Base-by-base conservation (phyloP, 1,139 yeast species). In the Suhomyces atakaporum region DNA sequence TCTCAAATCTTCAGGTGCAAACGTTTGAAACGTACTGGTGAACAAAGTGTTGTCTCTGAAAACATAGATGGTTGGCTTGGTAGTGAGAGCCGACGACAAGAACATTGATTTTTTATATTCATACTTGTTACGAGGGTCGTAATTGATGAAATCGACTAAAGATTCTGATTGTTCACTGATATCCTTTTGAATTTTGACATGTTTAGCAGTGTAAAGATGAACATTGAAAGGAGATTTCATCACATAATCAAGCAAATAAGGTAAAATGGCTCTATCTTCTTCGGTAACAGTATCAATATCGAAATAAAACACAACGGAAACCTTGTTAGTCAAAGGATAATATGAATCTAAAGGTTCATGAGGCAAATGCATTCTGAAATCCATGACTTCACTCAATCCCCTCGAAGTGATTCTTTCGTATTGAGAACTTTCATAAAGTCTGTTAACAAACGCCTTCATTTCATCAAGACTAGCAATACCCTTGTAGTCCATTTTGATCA, bases 1-100 rank as follows among this genome's bases (percentile, higher is more conserved):
- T 46, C 90, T 69, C 44, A 77, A 69, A 48, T 83, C 86, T 38
- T 77, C 78, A 2, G 86, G 76, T 0, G 81, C 79, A 57, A 77
- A 77, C 40, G 76, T 77, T 48, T 77, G 84, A 47, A 60, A 81
- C 4, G 81, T 70, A 7, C 65, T 62, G 0, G 84, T 73, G 31
- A 73, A 56, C 38, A 77, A 54, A 5, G 79, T 63, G 38, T 76
- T 73, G 37, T 82, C 83, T 47, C 77, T 80, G 51, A 81, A 73
- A 15, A 81, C 63, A 25, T 79, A 58, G 15, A 84, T 49, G 11
- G 85, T 78, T 2, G 92, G 94, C 33, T 66, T 66, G 6, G 81
- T 65, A 0, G 88, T 70, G 26, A 79, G 54, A 1, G 83, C 67
- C 14, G 77, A 73, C 14, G 84, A 67, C 16, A 69, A 56, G 41